Conservation (phyloP, 345 rosid genomes). For the Geranium rotundifolium region DNA sequence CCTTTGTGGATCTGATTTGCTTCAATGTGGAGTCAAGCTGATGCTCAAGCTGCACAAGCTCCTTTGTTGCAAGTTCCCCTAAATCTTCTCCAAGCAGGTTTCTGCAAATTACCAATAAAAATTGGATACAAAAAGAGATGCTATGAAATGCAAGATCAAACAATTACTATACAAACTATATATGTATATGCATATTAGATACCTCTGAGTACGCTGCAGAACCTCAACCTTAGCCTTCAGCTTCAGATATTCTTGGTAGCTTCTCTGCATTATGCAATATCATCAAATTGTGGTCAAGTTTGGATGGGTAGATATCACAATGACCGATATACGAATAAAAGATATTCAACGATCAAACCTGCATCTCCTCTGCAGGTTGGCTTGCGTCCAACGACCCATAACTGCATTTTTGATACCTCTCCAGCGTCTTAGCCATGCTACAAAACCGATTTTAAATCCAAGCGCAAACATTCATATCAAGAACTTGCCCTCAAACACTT, state of each 20-base stretch:
- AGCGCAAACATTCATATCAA: background rate
- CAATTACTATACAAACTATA: too few species aligned
- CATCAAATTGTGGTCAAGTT: background rate
- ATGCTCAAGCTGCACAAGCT: conserved; percentile 37
- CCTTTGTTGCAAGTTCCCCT: conserved; percentile 24
- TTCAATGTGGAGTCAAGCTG: conserved; percentile 34
- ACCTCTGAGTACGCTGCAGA: conserved; percentile 88
- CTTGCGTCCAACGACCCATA: conserved; percentile 26
- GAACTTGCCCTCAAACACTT: background rate
- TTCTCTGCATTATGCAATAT: conserved; percentile 34
- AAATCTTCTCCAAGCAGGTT: conserved; percentile 43
- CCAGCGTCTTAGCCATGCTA: conserved; percentile 39
- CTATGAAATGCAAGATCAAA: background rate
- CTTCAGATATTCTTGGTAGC: conserved; percentile 85
- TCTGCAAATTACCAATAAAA: conserved; percentile 12
- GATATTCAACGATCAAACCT: conserved; percentile 19
- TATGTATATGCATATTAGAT: background rate
- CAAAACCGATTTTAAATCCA: background rate
- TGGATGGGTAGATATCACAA: background rate
- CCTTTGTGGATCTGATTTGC: conserved; percentile 40
- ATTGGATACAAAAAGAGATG: background rate
- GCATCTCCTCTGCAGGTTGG: conserved; percentile 19
- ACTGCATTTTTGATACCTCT: conserved; percentile 38
- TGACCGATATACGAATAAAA: background rate
- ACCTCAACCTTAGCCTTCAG: conserved; percentile 64